Percentiles rank a stretch among this genome's conserved stretches.
These are phyloP conservation scores for Mortierella polycephala DNA, from an alignment of 371 early-diverging fungal species.

Conservation along the genomic window DNA sequence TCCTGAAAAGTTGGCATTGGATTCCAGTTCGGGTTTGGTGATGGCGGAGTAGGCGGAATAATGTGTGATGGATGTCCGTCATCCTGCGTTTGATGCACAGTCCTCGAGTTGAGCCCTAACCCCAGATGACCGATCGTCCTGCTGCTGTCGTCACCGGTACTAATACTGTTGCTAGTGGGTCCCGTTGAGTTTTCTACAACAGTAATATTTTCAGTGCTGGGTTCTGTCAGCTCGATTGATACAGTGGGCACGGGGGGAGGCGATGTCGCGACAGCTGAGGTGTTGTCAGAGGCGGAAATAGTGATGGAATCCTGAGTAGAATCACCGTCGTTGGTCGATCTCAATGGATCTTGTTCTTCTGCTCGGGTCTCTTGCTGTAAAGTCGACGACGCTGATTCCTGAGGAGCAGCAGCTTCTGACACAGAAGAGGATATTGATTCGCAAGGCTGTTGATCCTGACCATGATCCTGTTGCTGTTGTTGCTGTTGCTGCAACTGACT, in stretches of 20 bases:
- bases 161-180: neutral
- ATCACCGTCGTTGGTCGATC: no score
- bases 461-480: slow-evolving; percentile 11
- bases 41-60: slow-evolving; percentile 45
- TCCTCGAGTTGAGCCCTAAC: neutral
- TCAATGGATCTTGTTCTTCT: no score
- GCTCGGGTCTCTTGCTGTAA: no score
- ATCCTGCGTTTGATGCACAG: neutral
- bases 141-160: neutral
- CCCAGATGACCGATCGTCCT: neutral
- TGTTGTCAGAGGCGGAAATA: no score
- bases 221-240: neutral
- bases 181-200: neutral
- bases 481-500: slow-evolving; percentile 21
- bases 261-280: no score
- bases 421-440: neutral
- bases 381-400: neutral
- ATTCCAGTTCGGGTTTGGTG: slow-evolving; percentile 44
- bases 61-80: slow-evolving; percentile 6
- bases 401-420: neutral
- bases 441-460: neutral
- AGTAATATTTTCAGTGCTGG: neutral
- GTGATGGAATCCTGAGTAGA: neutral
- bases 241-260: neutral
- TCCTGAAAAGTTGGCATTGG: slow-evolving; percentile 57